phyloP scores from a whole-genome alignment of 768 basidiomycete species.

The Postia placenta region DNA sequence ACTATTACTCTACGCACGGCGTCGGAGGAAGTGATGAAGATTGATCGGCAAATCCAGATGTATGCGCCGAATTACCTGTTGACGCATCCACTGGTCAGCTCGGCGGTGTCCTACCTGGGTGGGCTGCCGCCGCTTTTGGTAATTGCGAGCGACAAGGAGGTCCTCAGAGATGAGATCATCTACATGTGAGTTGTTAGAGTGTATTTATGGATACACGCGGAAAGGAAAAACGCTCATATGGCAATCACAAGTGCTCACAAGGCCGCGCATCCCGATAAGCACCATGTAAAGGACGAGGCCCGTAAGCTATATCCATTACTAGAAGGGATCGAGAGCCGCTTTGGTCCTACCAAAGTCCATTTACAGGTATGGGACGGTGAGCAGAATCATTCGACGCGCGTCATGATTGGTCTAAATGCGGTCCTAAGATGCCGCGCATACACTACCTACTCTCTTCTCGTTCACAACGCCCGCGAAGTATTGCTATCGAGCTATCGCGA shows the following conservation, averaged over 20 bases:
- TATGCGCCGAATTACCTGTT: constrained; percentile 79
- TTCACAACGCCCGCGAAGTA: constrained; percentile 77
- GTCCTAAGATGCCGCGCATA: constrained; percentile 62
- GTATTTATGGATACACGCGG: neutral
- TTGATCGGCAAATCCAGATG: constrained; percentile 75
- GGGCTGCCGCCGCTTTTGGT: constrained; percentile 85
- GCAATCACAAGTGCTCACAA: constrained; percentile 66
- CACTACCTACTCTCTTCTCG: constrained; percentile 66
- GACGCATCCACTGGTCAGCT: constrained; percentile 78
- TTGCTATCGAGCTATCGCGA: constrained; percentile 73
- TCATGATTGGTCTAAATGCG: too few species aligned
- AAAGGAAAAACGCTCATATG: neutral
- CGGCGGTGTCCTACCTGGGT: constrained; percentile 76
- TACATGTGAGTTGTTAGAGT: constrained; percentile 52
- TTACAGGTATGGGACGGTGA: constrained; percentile 88
- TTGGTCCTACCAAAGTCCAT: constrained; percentile 75
- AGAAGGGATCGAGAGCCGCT: constrained; percentile 44
- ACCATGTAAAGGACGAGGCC: constrained; percentile 39
- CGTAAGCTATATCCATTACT: constrained; percentile 52
- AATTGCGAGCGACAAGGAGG: constrained; percentile 86
- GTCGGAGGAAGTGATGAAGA: constrained; percentile 46
- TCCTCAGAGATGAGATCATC: constrained; percentile 86
- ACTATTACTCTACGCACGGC: constrained; percentile 37
- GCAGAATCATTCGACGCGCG: too few species aligned
- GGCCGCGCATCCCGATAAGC: constrained; percentile 78